phyloP scores from a whole-genome alignment of 2,329 filamentous ascomycete genomes.

The Triangularia verruculosa region DNA sequence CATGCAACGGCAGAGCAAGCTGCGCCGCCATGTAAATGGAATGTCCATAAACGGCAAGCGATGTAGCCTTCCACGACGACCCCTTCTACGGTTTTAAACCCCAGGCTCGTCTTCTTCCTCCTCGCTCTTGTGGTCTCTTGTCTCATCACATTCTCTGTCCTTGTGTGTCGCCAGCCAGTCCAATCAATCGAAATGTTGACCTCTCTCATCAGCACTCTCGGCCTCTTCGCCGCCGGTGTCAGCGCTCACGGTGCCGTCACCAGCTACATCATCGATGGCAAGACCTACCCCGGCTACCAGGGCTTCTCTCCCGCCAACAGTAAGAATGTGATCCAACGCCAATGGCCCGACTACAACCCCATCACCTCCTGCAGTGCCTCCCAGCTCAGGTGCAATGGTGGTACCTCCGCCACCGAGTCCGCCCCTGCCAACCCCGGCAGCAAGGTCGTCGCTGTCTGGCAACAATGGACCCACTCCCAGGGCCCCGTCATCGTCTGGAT shows the following conservation, averaged over 20 bases:
- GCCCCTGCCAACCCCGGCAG: conserved; percentile 47
- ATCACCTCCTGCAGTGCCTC: conserved; percentile 46
- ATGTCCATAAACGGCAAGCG: background rate
- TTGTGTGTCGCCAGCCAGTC: background rate
- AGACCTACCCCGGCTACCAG: conserved; percentile 28
- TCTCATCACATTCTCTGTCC: background rate
- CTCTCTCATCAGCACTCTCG: conserved; percentile 32
- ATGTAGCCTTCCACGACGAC: background rate
- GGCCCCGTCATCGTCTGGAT: conserved; percentile 59
- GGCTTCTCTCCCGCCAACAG: conserved; percentile 48
- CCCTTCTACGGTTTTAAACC: background rate
- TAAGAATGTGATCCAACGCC: conserved; percentile 53
- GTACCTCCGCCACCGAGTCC: conserved; percentile 43
- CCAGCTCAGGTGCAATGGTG: conserved; percentile 56
- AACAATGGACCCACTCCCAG: conserved; percentile 57
- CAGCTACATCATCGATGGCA: conserved; percentile 31
- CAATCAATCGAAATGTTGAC: background rate
- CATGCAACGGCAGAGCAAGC: conserved; percentile 1
- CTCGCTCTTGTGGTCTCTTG: background rate
- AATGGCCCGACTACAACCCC: conserved; percentile 58
- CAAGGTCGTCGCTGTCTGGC: conserved; percentile 49
- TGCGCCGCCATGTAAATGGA: background rate
- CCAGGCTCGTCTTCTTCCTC: background rate
- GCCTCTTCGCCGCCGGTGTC: conserved; percentile 30
- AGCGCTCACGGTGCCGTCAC: conserved; percentile 37